Percentiles rank a stretch among this genome's conserved stretches.
Evolutionary conservation across 768 basidiomycete species (phyloP).

Genomic region (Sarcomyxa edulis): DNA sequence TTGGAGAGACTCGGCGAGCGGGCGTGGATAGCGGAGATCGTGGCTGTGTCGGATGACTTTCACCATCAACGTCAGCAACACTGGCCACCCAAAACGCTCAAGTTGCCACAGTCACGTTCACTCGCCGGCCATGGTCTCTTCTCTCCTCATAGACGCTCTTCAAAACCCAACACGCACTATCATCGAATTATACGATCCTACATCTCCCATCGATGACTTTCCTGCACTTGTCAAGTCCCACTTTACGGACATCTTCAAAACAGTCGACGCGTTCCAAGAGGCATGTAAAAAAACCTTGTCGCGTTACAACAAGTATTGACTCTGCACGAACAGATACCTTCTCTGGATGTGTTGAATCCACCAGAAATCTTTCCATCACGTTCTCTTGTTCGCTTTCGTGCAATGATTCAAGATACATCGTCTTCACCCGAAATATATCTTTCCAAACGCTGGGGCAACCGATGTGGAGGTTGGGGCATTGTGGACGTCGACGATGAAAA

Average conservation of each 20-base stretch:
- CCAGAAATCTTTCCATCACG: conserved; percentile 44
- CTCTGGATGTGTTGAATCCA: conserved; percentile 40
- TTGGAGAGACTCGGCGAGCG: no score
- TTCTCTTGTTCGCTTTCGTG: conserved; percentile 66
- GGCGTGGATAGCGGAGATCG: no score
- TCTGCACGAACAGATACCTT: conserved; percentile 66
- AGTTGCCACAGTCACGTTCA: no score
- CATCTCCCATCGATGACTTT: conserved; percentile 27
- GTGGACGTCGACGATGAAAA: conserved; percentile 25
- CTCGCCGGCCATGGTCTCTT: conserved; percentile 64
- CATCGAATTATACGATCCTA: conserved; percentile 37
- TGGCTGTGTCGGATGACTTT: no score
- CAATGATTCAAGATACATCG: conserved; percentile 83
- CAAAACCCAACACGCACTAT: conserved; percentile 44
- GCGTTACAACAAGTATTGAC: neutral
- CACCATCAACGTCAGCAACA: no score
- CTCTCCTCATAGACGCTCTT: conserved; percentile 42
- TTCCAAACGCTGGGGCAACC: conserved; percentile 32
- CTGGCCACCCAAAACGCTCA: no score
- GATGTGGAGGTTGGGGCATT: conserved; percentile 76
- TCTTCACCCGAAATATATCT: conserved; percentile 70
- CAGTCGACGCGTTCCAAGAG: conserved; percentile 34
- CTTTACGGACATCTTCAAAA: conserved; percentile 39
- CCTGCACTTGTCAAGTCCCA: conserved; percentile 37
- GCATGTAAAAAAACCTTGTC: conserved; percentile 15